Evolutionary conservation across 371 early-diverging fungal genomes (phyloP).

Genomic region (Rhizomucor pusillus): DNA sequence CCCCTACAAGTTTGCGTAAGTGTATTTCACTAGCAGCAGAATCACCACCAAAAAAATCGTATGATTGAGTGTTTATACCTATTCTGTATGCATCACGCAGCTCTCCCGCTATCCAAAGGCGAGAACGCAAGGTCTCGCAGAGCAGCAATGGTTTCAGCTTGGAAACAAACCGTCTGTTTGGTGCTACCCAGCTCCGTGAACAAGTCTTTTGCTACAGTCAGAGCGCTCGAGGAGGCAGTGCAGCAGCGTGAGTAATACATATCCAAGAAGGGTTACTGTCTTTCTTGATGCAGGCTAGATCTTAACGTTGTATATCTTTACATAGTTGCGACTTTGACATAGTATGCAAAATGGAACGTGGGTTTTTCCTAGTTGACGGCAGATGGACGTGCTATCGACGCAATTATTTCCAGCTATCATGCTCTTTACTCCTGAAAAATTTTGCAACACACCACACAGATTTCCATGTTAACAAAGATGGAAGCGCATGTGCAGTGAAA

Average conservation of each 20-base stretch:
- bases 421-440: conserved; percentile 36
- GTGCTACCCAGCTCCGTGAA: conserved; percentile 9
- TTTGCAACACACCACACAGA: no score
- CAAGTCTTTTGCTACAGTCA: no score
- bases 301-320: no score
- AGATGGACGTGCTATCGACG: conserved; percentile 90
- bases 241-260: no score
- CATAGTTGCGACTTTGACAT: conserved; percentile 16
- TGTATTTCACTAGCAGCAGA: background rate
- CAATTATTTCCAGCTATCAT: conserved; percentile 84
- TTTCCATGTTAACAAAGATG: no score
- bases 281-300: no score
- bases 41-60: background rate
- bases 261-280: no score
- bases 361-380: conserved; percentile 66
- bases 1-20: no score
- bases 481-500: no score
- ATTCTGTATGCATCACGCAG: no score
- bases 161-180: conserved; percentile 12
- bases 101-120: background rate
- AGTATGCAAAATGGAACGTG: conserved; percentile 60
- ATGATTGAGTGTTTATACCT: no score
- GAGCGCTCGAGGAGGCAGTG: no score
- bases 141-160: background rate
- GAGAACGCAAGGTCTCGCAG: background rate